These are phyloP conservation scores for Nannochloropsis oceanica DNA, from an alignment of 108 stramenopile genomes.

Conservation along the genomic window DNA sequence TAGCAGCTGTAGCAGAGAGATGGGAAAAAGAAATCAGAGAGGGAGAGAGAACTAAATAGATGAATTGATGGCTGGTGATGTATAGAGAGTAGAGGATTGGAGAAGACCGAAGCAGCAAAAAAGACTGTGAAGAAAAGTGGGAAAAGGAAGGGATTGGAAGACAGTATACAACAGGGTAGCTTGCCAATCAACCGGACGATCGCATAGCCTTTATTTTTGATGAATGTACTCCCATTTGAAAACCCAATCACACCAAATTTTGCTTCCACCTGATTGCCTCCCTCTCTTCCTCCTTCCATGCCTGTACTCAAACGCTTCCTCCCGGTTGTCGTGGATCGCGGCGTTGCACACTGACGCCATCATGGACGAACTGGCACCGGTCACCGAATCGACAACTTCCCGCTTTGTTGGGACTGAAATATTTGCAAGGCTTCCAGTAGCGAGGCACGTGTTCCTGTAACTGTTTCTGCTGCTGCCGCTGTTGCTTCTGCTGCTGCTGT, in stretches of 20 bases:
- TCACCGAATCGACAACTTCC: not conserved
- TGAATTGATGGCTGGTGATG: too few species aligned
- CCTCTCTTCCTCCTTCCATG: not conserved
- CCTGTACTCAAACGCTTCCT: not conserved
- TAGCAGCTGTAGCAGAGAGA: too few species aligned
- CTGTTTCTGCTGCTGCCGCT: too few species aligned
- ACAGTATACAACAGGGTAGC: not conserved
- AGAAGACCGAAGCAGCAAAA: not conserved
- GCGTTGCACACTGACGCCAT: not conserved
- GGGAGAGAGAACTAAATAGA: too few species aligned
- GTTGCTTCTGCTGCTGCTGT: too few species aligned
- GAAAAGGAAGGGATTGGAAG: not conserved
- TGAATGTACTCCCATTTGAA: too few species aligned
- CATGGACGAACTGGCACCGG: not conserved
- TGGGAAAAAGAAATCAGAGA: too few species aligned
- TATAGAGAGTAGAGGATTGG: too few species aligned
- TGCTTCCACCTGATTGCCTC: too few species aligned
- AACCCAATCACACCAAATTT: too few species aligned
- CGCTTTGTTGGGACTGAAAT: not conserved
- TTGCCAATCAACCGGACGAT: not conserved
- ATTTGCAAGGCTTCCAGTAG: not conserved
- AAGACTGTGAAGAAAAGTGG: not conserved
- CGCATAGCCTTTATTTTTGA: too few species aligned
- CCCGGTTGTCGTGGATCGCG: not conserved
- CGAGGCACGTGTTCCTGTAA: not conserved